Base-by-base conservation (phyloP, 2,329 filamentous ascomycete species). In the Aspergillus puulaauensis region DNA sequence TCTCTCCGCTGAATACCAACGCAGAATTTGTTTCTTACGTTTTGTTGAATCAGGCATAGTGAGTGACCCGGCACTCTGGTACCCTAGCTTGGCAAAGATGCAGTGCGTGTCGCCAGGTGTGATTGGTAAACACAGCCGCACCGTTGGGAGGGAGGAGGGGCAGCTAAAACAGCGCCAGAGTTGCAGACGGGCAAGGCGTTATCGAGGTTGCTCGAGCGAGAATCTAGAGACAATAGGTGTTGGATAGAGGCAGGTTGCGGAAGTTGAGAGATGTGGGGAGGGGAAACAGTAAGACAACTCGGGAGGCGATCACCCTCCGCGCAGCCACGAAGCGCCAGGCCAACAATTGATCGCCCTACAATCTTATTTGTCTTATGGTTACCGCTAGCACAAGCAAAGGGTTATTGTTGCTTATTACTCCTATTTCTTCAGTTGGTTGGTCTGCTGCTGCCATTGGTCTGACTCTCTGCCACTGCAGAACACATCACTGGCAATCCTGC, bases 51-150 rank as follows among this genome's bases (percentile, higher is more conserved):
- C 41, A 57, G 65, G 68, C 59, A 66, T 70, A 70, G 69, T 58
- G 40, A 59, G 53, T 11, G 66, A 62, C 70, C 73, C 71, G 68
- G 66, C 63, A 64, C 56, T 68, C 55, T 73, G 73, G 72, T 63
- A 67, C 52, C 57, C 63, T 63, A 62, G 63, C 66, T 70, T 71
- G 69, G 68, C 68, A 63, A 71, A 61, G 52, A 60, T 64, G 67
- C 71, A 69, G 70, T 71, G 68, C 68, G 67, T 66, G 62, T 69
- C 62, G 59, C 64, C 60, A 59, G 48, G 52, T 63, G 57, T 62
- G 66, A 66, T 65, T 66, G 63, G 65, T 61, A 65, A 65, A 65
- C 68, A 69, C 67, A 68, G 69, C 65, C 66, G 65, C 66, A 64
- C 45, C 31, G 57, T 48, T 58, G 50, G 55, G 39, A 53, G 49